Evolutionary conservation across 805 yeast species (phyloP).

Genomic region (Metschnikowia continentalis): DNA sequence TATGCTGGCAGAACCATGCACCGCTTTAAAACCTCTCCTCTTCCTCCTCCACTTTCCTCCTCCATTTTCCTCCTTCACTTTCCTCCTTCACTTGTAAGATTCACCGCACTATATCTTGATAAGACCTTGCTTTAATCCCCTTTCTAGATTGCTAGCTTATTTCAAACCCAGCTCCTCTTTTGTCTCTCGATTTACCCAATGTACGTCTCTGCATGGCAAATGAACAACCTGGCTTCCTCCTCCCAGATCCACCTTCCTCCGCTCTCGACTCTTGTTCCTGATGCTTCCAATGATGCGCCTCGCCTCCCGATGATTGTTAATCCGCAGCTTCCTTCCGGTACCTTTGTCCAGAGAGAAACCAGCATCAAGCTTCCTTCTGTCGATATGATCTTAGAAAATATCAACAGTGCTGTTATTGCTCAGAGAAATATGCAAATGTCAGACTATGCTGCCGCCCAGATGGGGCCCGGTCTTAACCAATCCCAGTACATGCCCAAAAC

Average conservation of each 20-base stretch:
- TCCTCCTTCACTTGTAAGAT: background rate
- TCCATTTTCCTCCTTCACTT: background rate
- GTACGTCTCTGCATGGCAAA: background rate
- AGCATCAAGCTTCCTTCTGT: conserved; percentile 11
- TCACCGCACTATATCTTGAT: background rate
- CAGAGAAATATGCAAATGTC: background rate
- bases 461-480: background rate
- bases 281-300: background rate
- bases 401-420: conserved; percentile 2
- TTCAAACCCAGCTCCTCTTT: background rate
- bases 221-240: background rate
- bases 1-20: background rate
- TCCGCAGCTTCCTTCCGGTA: background rate
- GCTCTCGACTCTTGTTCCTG: background rate
- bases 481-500: background rate
- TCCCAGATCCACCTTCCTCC: background rate
- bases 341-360: background rate
- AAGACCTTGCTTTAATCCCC: background rate
- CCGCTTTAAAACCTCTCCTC: background rate
- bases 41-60: background rate
- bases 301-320: background rate
- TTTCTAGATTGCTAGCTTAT: background rate
- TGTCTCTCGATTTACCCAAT: background rate
- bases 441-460: background rate
- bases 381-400: conserved; percentile 8